Evolutionary conservation across 2,329 filamentous ascomycete genomes (phyloP).

Genomic region (Epichloe uncinata): DNA sequence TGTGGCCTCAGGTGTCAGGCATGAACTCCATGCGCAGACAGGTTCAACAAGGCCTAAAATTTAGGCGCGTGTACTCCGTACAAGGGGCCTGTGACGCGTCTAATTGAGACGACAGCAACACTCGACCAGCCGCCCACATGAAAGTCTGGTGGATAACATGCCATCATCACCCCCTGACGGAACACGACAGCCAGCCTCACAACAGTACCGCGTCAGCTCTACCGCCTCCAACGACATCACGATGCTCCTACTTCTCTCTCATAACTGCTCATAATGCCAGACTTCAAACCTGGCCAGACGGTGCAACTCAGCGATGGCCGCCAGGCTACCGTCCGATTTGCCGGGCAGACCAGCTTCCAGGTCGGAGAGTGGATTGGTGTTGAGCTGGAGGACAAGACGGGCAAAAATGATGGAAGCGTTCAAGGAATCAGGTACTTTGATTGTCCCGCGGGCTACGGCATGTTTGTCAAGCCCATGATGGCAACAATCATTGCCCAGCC

Average conservation of each 20-base stretch:
- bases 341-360: conserved; percentile 69
- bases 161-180: neutral
- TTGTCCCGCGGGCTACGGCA: conserved; percentile 60
- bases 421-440: conserved; percentile 82
- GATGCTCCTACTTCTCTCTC: conserved; percentile 18
- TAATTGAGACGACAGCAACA: neutral
- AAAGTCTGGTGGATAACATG: neutral
- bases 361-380: conserved; percentile 80
- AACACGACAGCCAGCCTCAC: neutral
- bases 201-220: neutral
- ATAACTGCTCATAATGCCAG: conserved; percentile 33
- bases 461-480: conserved; percentile 71
- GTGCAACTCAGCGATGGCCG: conserved; percentile 70
- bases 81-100: too few species aligned
- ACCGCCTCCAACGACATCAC: conserved; percentile 9
- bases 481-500: conserved; percentile 45
- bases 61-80: too few species aligned
- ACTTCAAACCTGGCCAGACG: conserved; percentile 54
- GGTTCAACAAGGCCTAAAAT: too few species aligned
- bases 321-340: conserved; percentile 64
- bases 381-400: conserved; percentile 66
- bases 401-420: conserved; percentile 91
- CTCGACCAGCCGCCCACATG: neutral
- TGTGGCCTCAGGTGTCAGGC: neutral
- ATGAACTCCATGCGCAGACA: neutral